Percentiles rank a stretch among this genome's conserved stretches.
phyloP scores from a whole-genome alignment of 2,329 filamentous ascomycete species.

The Zasmidium cellare region DNA sequence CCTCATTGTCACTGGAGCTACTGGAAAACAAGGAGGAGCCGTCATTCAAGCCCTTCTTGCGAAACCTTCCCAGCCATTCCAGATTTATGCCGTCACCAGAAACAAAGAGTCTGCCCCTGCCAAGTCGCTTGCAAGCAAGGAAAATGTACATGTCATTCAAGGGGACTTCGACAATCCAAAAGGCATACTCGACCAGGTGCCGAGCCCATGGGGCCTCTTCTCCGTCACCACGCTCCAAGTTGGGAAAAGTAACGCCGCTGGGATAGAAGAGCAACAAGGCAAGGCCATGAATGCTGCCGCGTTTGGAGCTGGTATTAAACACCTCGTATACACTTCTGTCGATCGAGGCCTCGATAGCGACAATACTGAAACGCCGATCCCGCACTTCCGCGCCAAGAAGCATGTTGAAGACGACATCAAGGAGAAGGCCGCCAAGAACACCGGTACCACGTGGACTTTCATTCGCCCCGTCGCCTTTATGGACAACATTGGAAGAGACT shows the following conservation, averaged over 20 bases:
- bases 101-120: conserved; percentile 53
- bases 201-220: conserved; percentile 31
- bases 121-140: conserved; percentile 46
- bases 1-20: conserved; percentile 48
- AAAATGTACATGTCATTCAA: conserved; percentile 56
- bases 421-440: conserved; percentile 34
- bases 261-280: conserved; percentile 55
- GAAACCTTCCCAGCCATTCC: conserved; percentile 30
- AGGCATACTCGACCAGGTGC: conserved; percentile 47
- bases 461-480: conserved; percentile 64
- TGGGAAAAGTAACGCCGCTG: conserved; percentile 37
- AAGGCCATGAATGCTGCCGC: conserved; percentile 60
- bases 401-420: conserved; percentile 62
- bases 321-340: conserved; percentile 60
- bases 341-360: conserved; percentile 61
- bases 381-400: conserved; percentile 63
- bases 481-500: conserved; percentile 55
- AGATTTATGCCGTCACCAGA: conserved; percentile 62
- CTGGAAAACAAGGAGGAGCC: conserved; percentile 49
- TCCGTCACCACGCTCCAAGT: conserved; percentile 22
- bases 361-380: conserved; percentile 56
- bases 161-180: conserved; percentile 57
- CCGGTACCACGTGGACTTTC: conserved; percentile 60
- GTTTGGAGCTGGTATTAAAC: conserved; percentile 54
- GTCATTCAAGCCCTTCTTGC: conserved; percentile 44